Evolutionary conservation across 1,284 basidiomycete species (phyloP), one percentile per base, ranked within the genome.

Genomic region (Anthracocystis setariae): DNA sequence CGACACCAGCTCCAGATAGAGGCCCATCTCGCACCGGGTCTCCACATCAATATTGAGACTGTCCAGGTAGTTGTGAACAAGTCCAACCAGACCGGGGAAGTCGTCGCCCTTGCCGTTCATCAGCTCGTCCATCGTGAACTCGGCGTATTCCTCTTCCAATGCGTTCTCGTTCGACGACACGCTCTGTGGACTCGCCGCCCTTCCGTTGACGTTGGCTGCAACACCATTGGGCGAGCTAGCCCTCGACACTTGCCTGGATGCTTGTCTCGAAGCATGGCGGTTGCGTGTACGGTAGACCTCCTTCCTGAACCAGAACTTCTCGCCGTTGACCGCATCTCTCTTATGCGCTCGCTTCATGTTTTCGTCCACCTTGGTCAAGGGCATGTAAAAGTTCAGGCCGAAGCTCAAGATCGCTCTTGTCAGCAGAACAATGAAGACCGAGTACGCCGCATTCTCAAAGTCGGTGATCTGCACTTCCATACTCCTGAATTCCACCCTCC

Each of bases 401-500:
- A 93, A 94, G 73, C 87, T 89, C 66, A 98, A 87, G 73, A 99
- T 96, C 0, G 94, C 94, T 42, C 95, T 88, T 0, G 95, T 94
- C 8, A 99, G 86, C 29, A 99, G 88, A 7, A 98, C 93, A 64
- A 96, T 88, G 83, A 98, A 98, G 43, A 98, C 89, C 27, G 92
- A 89, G 82, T 94, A 97, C 1, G 96, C 94, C 0, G 96, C 96
- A 82, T 98, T 99, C 85, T 98, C 96, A 82, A 94, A 99, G 85
- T 98, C 96, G 20, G 96, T 98, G 79, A 96, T 88, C 83, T 98
- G 96, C 3, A 98, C 93, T 84, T 99, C 96, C 96, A 98, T 98
- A 78, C 91, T 92, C 48, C 96, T 88, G 85, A 99, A 98, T 83
- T 99, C 96, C 18, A 98, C 94, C 42, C 96, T 88, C 96, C 96